Conservation (phyloP, 345 rosid species). For the Reutealis trisperma region DNA sequence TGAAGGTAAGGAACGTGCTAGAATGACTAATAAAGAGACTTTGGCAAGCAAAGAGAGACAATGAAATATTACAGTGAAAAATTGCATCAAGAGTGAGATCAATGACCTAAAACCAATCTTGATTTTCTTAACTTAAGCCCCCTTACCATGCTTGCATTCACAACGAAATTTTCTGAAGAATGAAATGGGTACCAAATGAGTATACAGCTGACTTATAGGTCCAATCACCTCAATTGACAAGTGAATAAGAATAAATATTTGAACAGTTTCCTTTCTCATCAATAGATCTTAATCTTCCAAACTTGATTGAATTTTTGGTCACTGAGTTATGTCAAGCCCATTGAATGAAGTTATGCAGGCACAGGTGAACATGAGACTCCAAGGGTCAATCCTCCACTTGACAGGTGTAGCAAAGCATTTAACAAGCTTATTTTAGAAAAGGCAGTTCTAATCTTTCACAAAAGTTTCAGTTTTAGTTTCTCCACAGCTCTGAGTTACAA, state of each 20-base stretch:
- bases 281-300: neutral
- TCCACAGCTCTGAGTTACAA: neutral
- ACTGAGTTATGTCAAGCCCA: neutral
- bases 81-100: constrained; percentile 2
- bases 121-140: neutral
- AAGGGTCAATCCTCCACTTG: neutral
- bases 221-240: constrained; percentile 1
- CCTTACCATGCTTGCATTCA: neutral
- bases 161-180: neutral
- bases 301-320: constrained; percentile 1
- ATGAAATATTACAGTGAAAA: neutral
- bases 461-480: neutral
- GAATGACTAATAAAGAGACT: neutral
- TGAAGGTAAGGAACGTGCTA: neutral
- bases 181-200: neutral
- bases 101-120: neutral
- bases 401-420: neutral
- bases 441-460: neutral
- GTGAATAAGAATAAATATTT: constrained; percentile 3
- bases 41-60: neutral
- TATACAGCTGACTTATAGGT: neutral
- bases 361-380: neutral
- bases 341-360: neutral
- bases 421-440: neutral
- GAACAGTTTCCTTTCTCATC: neutral